Evolutionary conservation across 345 rosid genomes (phyloP).

Genomic region (Brassica cretica): DNA sequence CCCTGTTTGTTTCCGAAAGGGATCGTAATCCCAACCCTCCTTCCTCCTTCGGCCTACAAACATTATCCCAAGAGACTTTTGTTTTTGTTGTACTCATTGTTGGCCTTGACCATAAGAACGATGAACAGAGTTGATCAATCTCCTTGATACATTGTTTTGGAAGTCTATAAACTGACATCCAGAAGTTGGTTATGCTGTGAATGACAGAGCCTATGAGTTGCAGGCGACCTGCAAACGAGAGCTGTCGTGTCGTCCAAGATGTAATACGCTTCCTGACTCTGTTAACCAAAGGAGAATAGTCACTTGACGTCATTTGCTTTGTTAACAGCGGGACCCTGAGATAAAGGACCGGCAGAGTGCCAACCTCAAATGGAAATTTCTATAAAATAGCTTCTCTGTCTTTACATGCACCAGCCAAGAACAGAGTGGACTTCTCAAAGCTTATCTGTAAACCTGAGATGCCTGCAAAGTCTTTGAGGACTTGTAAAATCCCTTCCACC

Average conservation of each 20-base stretch:
- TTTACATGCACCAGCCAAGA: not conserved
- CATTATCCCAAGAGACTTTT: not conserved
- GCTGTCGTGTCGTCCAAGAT: not conserved
- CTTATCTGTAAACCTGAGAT: not conserved
- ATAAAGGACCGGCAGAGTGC: no score
- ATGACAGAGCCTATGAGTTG: not conserved
- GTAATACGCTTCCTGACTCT: not conserved
- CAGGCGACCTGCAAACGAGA: not conserved
- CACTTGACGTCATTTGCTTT: no score
- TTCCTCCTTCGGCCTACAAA: not conserved
- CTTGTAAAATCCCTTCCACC: not conserved
- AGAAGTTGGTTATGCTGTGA: not conserved
- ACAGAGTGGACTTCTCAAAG: not conserved
- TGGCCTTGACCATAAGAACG: not conserved
- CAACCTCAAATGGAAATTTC: no score
- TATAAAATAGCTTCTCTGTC: not conserved
- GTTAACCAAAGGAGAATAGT: not conserved
- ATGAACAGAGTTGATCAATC: not conserved
- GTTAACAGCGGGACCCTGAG: no score
- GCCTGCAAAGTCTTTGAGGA: not conserved
- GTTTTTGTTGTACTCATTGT: not conserved
- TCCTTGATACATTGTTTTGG: not conserved
- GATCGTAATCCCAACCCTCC: not conserved
- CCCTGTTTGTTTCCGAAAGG: not conserved
- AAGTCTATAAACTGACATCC: not conserved